These are phyloP conservation scores for Malassezia furfur DNA, from an alignment of 1,284 basidiomycete species.

Conservation along the genomic window DNA sequence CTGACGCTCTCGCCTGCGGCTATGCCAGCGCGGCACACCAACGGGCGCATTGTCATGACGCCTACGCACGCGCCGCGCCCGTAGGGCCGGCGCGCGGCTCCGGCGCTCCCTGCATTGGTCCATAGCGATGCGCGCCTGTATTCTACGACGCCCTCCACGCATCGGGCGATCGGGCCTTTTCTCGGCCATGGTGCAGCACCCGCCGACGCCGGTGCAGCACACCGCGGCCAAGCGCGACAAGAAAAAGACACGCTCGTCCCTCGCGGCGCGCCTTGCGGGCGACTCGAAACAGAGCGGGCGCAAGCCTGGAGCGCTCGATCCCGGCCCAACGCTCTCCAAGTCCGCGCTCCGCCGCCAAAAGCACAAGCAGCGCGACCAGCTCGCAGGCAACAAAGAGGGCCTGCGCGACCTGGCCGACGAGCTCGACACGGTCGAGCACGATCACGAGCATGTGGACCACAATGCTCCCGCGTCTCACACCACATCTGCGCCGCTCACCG, in stretches of 20 bases:
- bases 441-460: background rate
- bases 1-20: slow-evolving; percentile 9
- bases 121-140: no score
- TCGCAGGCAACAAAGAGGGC: slow-evolving; percentile 32
- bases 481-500: background rate
- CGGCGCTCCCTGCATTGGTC: background rate
- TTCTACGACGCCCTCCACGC: background rate
- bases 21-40: slow-evolving; percentile 2
- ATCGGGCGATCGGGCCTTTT: slow-evolving; percentile 5
- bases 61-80: background rate
- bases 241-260: slow-evolving; percentile 15
- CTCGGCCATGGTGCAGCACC: background rate
- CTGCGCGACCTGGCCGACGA: slow-evolving; percentile 30
- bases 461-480: background rate
- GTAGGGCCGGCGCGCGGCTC: background rate
- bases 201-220: background rate
- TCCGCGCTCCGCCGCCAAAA: slow-evolving; percentile 33
- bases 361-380: slow-evolving; percentile 30
- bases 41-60: slow-evolving; percentile 16
- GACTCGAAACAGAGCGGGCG: background rate
- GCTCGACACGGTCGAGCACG: background rate
- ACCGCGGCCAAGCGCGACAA: slow-evolving; percentile 4
- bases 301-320: background rate
- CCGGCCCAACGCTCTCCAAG: slow-evolving; percentile 21
- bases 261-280: background rate